Conservation (phyloP, 495 filamentous ascomycete genomes). For the Penicillium cosmopolitanum region DNA sequence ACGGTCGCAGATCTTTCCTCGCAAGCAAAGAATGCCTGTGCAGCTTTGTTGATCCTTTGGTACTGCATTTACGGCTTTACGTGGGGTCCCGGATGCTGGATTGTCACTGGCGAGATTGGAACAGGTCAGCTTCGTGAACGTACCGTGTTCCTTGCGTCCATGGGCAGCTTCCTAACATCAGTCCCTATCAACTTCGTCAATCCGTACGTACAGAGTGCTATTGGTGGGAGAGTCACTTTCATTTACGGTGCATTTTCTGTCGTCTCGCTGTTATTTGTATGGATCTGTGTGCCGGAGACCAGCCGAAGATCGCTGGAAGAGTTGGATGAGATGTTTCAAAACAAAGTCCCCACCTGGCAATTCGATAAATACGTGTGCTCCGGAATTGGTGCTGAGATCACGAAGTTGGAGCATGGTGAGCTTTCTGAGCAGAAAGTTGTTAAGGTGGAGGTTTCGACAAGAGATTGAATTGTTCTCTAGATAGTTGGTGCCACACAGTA, state of each 20-base stretch:
- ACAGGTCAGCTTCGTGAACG: too few relatives aligned
- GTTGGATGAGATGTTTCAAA: constrained; percentile 8
- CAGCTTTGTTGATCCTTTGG: too few relatives aligned
- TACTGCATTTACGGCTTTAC: too few relatives aligned
- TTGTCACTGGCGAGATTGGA: too few relatives aligned
- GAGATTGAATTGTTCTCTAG: background rate
- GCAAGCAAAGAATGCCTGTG: too few relatives aligned
- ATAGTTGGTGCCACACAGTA: too few relatives aligned
- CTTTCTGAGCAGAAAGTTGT: background rate
- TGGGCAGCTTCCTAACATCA: background rate
- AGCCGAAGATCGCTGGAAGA: background rate
- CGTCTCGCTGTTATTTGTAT: background rate
- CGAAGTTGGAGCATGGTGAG: background rate
- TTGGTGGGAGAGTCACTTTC: constrained; percentile 1
- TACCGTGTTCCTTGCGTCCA: too few relatives aligned
- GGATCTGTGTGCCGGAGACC: background rate
- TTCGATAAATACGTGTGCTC: background rate
- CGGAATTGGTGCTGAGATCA: background rate
- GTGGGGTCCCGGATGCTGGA: too few relatives aligned
- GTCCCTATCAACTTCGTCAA: constrained; percentile 6
- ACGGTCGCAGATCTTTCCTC: too few relatives aligned
- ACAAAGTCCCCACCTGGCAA: background rate
- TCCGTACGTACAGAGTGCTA: background rate
- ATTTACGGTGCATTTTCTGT: constrained; percentile 2
- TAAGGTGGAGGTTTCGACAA: background rate